phyloP scores from a whole-genome alignment of 2,329 filamentous ascomycete genomes.

The Gyromitra esculenta region DNA sequence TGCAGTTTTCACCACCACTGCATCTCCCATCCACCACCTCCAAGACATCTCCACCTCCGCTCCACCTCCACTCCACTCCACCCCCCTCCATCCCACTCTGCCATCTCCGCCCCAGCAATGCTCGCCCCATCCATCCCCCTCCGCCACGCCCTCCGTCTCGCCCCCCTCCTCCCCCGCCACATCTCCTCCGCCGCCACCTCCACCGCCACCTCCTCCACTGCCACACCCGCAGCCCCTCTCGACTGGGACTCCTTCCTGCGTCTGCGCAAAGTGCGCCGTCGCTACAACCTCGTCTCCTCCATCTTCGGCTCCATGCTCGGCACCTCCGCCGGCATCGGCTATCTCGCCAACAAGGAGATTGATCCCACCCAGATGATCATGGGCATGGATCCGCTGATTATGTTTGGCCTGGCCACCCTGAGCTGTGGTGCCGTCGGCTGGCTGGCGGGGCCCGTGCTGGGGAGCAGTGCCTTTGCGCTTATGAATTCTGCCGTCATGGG shows the following conservation, averaged over 20 bases:
- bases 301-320: constrained; percentile 71
- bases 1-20: too few species aligned
- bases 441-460: constrained; percentile 84
- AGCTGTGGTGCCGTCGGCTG: constrained; percentile 83
- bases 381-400: constrained; percentile 86
- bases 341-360: constrained; percentile 76
- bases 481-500: constrained; percentile 75
- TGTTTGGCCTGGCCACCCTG: constrained; percentile 81
- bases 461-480: constrained; percentile 80
- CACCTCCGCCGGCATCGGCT: constrained; percentile 71
- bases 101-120: constrained; percentile 14
- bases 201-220: constrained; percentile 1
- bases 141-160: constrained; percentile 21
- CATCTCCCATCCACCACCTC: too few species aligned
- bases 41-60: neutral
- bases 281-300: constrained; percentile 83
- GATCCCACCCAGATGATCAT: constrained; percentile 76
- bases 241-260: constrained; percentile 95
- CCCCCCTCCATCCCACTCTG: neutral
- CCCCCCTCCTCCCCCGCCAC: constrained; percentile 10
- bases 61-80: constrained; percentile 2
- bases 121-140: constrained; percentile 1
- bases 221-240: constrained; percentile 60
- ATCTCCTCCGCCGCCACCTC: constrained; percentile 24
- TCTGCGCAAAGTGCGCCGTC: constrained; percentile 83